Evolutionary conservation across 257 asterid genomes (phyloP).

Genomic region (Solanum tacnaense): DNA sequence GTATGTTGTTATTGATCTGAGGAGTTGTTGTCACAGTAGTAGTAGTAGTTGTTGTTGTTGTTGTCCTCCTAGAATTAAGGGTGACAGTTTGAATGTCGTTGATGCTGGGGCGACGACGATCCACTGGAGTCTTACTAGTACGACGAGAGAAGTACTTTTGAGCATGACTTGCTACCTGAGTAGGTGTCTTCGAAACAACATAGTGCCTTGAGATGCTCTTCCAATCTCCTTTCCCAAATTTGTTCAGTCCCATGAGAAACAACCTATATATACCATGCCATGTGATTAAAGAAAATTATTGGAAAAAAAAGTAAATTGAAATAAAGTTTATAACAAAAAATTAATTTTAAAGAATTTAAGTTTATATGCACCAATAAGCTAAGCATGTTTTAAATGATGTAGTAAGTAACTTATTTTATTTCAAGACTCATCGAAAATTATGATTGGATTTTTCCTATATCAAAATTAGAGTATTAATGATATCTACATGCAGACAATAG

Average conservation of each 20-base stretch:
- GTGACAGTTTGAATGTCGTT: conserved; percentile 20
- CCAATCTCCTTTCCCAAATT: conserved; percentile 48
- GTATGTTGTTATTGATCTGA: background rate
- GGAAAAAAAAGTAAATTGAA: background rate
- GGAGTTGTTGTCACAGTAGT: background rate
- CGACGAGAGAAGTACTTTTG: conserved; percentile 34
- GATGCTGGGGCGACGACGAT: conserved; percentile 23
- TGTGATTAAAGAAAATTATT: background rate
- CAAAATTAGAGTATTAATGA: background rate
- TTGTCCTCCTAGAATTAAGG: background rate
- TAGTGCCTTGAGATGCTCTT: conserved; percentile 41
- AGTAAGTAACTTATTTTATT: background rate
- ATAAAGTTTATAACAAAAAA: background rate
- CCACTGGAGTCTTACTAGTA: conserved; percentile 11
- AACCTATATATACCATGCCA: conserved; percentile 7
- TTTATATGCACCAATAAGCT: background rate
- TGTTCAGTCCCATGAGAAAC: conserved; percentile 40
- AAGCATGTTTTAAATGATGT: background rate
- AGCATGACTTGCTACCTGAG: conserved; percentile 50
- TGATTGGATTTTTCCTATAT: background rate
- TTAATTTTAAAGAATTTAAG: background rate
- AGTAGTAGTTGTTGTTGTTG: background rate
- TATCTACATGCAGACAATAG: background rate
- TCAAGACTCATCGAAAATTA: background rate
- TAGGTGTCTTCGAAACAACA: conserved; percentile 28